Evolutionary conservation across 2,329 filamentous ascomycete species (phyloP).

Genomic region (Cladosporium cucumerinum): DNA sequence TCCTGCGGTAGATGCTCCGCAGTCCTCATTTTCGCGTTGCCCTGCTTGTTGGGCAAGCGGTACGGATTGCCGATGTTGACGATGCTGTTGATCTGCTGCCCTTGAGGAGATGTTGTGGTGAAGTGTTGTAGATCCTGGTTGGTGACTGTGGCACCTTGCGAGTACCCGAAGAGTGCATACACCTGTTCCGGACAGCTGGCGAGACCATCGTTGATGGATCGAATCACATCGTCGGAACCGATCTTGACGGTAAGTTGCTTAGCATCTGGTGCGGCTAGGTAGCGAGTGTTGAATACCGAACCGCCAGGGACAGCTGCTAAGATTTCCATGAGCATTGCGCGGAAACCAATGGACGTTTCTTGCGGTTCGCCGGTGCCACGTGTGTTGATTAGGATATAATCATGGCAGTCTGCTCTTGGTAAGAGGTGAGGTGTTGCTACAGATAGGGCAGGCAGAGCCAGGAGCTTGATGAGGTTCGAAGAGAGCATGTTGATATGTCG

Average conservation of each 20-base stretch:
- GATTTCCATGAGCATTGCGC: constrained; percentile 35
- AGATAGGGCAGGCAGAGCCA: not conserved
- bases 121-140: constrained; percentile 33
- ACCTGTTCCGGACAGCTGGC: constrained; percentile 28
- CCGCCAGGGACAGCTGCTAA: constrained; percentile 28
- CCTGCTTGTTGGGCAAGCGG: constrained; percentile 19
- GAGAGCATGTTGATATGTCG: not conserved
- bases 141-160: constrained; percentile 37
- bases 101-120: constrained; percentile 32
- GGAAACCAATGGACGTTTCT: constrained; percentile 29
- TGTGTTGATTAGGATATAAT: constrained; percentile 26
- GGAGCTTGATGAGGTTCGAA: not conserved
- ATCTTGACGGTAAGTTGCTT: constrained; percentile 24
- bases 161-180: constrained; percentile 33
- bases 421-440: not conserved
- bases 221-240: constrained; percentile 31
- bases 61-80: constrained; percentile 38
- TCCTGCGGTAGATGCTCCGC: constrained; percentile 33
- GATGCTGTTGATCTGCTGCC: constrained; percentile 31
- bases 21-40: constrained; percentile 37
- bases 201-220: constrained; percentile 31
- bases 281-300: constrained; percentile 34
- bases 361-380: constrained; percentile 28
- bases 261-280: constrained; percentile 25
- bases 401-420: not conserved